Base-by-base conservation (phyloP, 176 grass and related monocot species). In the Raddia distichophylla region DNA sequence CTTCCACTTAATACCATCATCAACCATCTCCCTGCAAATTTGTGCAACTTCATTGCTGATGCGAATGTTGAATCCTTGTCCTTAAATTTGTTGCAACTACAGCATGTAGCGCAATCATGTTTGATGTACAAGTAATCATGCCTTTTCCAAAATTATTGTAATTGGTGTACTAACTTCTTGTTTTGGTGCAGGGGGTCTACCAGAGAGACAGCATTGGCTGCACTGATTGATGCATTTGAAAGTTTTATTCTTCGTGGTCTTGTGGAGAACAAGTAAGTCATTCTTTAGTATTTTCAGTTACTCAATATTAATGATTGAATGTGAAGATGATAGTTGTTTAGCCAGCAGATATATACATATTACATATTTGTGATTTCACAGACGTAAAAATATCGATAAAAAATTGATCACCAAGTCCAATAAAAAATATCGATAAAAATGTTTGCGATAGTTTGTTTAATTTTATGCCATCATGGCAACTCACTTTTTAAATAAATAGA, bases 161-260 rank as follows among this genome's bases (percentile, higher is more conserved):
- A 53, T 56, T 59, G 54, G 18, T n/a, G 68, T 72, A 42, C 53
- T 64, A 62, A 53, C 3, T 0, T 82, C 27, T 48, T 71, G 15
- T 86, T 20, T 71, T 86, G 16, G 71, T 83, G 75, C 46, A 97
- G 93, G 79, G 90, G 88, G 19, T 90, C 93, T 45, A 91, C 87
- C 20, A 91, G 96, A 88, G 93, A 99, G 57, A 74, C 20, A 9
- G 83, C 96, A 5, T 83, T 95, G 80, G 64, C 64, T 34, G 62
- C 82, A 55, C 89, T 99, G 42, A 87, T 90, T 57, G 91, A 95
- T 61, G 88, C 96, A 47, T 95, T 99, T 63, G 96, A 95, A 88
- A 87, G 82, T 70, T 90, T 88, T 79, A 82, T 95, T 77, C 90
- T 95, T 58, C 73, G 80, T 42, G 58, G 71, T 45, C 89, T 91